Conservation (phyloP, 163 green algal genomes). For the Coccomyxa subellipsoidea region DNA sequence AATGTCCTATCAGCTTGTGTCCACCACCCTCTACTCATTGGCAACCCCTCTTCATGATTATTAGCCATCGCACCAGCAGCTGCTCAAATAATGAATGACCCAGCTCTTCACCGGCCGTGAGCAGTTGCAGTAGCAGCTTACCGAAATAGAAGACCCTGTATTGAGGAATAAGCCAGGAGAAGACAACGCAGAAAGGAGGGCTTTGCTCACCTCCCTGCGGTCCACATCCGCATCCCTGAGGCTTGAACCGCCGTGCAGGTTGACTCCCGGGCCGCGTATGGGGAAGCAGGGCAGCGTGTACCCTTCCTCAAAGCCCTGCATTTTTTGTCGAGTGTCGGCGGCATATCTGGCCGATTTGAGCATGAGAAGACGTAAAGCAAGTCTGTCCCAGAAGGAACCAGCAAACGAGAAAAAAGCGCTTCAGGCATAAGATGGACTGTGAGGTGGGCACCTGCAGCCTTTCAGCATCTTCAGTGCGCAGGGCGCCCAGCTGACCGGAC, state of each 20-base stretch:
- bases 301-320: constrained; percentile 69
- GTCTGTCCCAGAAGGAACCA: not conserved
- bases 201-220: not conserved
- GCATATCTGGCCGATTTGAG: no score
- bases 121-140: no score
- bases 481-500: constrained; percentile 51
- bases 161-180: not conserved
- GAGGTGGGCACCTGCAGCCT: constrained; percentile 64
- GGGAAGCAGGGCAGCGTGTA: constrained; percentile 70
- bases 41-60: not conserved
- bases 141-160: not conserved
- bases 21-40: not conserved
- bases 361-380: not conserved
- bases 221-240: not conserved
- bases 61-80: not conserved
- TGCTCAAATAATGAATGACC: not conserved
- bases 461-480: constrained; percentile 79
- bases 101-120: not conserved
- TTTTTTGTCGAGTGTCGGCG: no score
- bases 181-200: no score
- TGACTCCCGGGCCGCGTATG: constrained; percentile 32
- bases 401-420: not conserved
- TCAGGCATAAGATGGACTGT: not conserved
- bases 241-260: not conserved
- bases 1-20: not conserved